Percentiles rank a stretch among this genome's conserved stretches.
phyloP scores from a whole-genome alignment of 352 stramenopile genomes.

The Globisporangium yorkense region DNA sequence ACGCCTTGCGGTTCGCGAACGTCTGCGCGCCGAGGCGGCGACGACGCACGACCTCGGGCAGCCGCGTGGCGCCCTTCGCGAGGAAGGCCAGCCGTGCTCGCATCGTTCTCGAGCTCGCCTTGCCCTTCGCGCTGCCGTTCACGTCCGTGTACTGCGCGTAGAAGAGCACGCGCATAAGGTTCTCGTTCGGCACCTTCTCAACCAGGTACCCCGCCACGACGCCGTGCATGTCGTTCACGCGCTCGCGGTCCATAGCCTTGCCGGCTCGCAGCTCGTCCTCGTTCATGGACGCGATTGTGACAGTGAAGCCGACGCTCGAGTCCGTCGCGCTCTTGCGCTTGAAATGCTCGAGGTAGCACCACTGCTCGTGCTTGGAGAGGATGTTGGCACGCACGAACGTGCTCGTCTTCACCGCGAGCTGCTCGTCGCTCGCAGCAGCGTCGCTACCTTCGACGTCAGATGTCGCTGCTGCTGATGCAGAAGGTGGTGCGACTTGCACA shows the following conservation, averaged over 20 bases:
- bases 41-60: constrained; percentile 34
- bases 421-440: neutral
- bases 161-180: constrained; percentile 30
- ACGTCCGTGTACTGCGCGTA: constrained; percentile 21
- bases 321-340: neutral
- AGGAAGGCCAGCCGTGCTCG: constrained; percentile 24
- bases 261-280: constrained; percentile 23
- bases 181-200: constrained; percentile 19
- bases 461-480: neutral
- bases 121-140: constrained; percentile 1
- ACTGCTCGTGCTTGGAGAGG: constrained; percentile 11
- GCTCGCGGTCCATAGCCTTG: constrained; percentile 15
- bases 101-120: constrained; percentile 9
- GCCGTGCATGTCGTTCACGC: constrained; percentile 22
- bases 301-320: constrained; percentile 18
- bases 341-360: constrained; percentile 16
- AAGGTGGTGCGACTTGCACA: neutral
- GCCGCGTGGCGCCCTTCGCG: constrained; percentile 17
- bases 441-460: neutral
- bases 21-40: constrained; percentile 51
- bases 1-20: constrained; percentile 35
- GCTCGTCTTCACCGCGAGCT: constrained; percentile 15
- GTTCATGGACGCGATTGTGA: constrained; percentile 28
- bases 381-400: constrained; percentile 11
- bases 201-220: constrained; percentile 25